Base-by-base conservation (phyloP, 1,284 basidiomycete species). In the Filobasidium uniguttulatum region DNA sequence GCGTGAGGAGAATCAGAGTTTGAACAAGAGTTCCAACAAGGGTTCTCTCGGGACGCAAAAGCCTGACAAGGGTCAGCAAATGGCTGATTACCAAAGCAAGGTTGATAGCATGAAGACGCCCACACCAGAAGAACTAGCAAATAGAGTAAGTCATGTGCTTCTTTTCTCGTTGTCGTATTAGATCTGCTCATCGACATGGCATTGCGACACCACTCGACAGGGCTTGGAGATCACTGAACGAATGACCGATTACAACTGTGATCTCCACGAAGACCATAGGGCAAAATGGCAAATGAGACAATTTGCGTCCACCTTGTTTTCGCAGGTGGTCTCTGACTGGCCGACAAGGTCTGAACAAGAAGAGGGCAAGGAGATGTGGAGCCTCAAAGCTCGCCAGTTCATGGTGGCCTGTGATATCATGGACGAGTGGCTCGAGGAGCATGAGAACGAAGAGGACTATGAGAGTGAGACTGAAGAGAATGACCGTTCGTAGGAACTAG, bases 231-330 rank as follows among this genome's bases (percentile, higher is more conserved):
- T 43, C 25, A 43, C 40, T 3, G 25, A 23, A 4, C 20, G 40
- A 15, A 43, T 43, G 40, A 43, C 40, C 40, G 40, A 43, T 15
- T 43, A 28, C 40, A 43, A 43, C 40, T 28, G 23, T 26, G 40
- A 43, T 15, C n/a, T 28, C 7, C 36, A 38, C 23, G 15, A 12
- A 10, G 40, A 43, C 40, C 12, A 43, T 10, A 12, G 12, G 9
- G 26, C 26, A 23, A 43, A 29, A 26, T 43, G 14, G 25, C 15
- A 43, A 29, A 43, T 43, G 40, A 23, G 40, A 5, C 40, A 28
- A 29, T 8, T 28, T n/a, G 6, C 40, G 7, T 4, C 3, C 26
- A 43, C 26, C n/a, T 15, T 12, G 4, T 43, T 43, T 26, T 28
- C 26, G 10, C 9, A 23, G 22, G 10, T 43, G 25, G 40, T 43